Evolutionary conservation across 1,284 basidiomycete species (phyloP).

Genomic region (Leccinum fallax): DNA sequence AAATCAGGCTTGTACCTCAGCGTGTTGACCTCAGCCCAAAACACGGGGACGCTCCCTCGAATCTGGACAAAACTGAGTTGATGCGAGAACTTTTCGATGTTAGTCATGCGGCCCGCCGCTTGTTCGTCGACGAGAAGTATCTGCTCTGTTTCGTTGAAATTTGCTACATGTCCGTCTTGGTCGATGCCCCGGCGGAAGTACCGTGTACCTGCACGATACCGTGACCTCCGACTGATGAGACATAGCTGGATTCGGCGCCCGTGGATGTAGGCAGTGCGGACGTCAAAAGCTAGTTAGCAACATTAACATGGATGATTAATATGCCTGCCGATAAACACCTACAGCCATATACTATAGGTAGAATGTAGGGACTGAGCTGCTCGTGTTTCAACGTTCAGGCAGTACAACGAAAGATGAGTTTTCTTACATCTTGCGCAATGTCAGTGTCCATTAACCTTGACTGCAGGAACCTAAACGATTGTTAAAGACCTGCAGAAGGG

Average conservation of each 20-base stretch:
- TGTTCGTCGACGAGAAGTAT: conserved; percentile 77
- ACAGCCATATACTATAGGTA: conserved; percentile 94
- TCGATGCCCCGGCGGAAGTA: conserved; percentile 98
- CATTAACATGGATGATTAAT: conserved; percentile 12
- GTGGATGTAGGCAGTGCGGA: conserved; percentile 79
- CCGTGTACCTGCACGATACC: conserved; percentile 93
- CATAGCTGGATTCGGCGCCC: conserved; percentile 82
- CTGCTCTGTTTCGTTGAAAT: conserved; percentile 96
- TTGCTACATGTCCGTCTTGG: conserved; percentile 79
- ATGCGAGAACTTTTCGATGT: conserved; percentile 54
- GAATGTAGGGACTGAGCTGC: conserved; percentile 84
- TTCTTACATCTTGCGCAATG: conserved; percentile 61
- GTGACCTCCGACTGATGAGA: conserved; percentile 91
- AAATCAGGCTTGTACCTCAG: conserved; percentile 96
- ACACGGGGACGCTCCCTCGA: conserved; percentile 91
- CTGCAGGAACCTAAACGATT: conserved; percentile 67
- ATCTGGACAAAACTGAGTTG: conserved; percentile 91
- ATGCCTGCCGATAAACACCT: conserved; percentile 32
- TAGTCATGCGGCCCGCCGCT: conserved; percentile 44
- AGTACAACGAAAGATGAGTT: not conserved
- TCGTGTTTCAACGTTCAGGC: conserved; percentile 20
- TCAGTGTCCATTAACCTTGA: conserved; percentile 69
- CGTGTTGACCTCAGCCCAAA: conserved; percentile 98
- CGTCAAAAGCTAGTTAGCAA: conserved; percentile 73
- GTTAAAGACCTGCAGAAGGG: conserved; percentile 9